Conservation (phyloP, 2,329 filamentous ascomycete genomes). For the Fusarium falciforme region DNA sequence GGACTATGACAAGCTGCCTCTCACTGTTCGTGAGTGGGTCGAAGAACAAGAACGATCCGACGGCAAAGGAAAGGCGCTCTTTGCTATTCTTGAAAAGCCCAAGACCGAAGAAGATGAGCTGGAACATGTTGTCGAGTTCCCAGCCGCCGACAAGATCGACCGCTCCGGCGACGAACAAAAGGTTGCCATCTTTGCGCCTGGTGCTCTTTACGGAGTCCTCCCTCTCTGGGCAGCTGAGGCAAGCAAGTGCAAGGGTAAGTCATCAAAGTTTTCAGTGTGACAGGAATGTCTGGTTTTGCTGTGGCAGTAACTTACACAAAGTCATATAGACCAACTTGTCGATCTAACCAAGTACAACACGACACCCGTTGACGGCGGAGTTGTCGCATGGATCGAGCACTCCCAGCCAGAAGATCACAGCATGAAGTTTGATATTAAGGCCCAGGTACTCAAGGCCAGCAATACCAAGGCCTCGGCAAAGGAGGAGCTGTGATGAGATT, state of each 20-base stretch:
- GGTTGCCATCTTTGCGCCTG: constrained; percentile 64
- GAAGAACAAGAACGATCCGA: constrained; percentile 53
- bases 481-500: constrained; percentile 39
- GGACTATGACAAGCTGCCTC: constrained; percentile 57
- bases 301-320: constrained; percentile 2
- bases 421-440: constrained; percentile 52
- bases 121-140: constrained; percentile 50
- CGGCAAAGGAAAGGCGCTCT: constrained; percentile 52
- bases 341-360: constrained; percentile 47
- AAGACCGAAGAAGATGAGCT: constrained; percentile 53
- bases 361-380: constrained; percentile 38
- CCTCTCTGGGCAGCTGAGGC: constrained; percentile 61
- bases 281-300: background rate
- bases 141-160: constrained; percentile 41
- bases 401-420: constrained; percentile 46
- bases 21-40: constrained; percentile 60
- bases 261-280: background rate
- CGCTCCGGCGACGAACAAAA: constrained; percentile 47
- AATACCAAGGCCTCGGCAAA: constrained; percentile 25
- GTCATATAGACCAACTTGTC: constrained; percentile 39
- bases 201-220: constrained; percentile 61
- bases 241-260: constrained; percentile 57
- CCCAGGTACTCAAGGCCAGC: constrained; percentile 48
- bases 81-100: constrained; percentile 55
- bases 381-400: constrained; percentile 48